Percentiles rank a stretch among this genome's conserved stretches.
Conservation (phyloP, 768 basidiomycete genomes). For the Rhodocollybia butyracea region DNA sequence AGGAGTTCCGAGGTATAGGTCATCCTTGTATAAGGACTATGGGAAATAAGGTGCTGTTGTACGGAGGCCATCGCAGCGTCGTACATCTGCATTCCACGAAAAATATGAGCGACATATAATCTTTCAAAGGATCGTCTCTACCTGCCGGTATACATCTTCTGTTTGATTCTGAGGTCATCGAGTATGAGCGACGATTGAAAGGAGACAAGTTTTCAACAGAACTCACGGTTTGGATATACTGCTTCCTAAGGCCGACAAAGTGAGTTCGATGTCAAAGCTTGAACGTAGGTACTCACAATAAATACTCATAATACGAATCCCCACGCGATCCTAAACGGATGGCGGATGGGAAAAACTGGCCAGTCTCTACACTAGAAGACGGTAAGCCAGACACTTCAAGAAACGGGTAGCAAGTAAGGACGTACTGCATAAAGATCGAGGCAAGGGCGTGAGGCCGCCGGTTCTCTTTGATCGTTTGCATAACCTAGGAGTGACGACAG, state of each 20-base stretch:
- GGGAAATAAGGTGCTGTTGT: conserved; percentile 67
- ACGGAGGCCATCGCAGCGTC: conserved; percentile 81
- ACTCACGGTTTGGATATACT: conserved; percentile 76
- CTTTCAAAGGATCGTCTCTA: too few relatives aligned
- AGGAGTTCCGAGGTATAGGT: conserved; percentile 82
- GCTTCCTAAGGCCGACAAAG: conserved; percentile 47
- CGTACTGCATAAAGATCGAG: conserved; percentile 80
- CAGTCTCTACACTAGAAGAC: conserved; percentile 27
- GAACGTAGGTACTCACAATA: conserved; percentile 48
- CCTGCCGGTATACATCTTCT: conserved; percentile 75
- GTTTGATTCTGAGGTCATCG: conserved; percentile 51
- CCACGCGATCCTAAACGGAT: conserved; percentile 90
- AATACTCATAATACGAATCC: conserved; percentile 93
- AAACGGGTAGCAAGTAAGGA: conserved; percentile 15
- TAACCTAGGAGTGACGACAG: conserved; percentile 45
- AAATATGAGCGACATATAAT: too few relatives aligned
- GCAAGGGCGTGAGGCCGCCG: conserved; percentile 70
- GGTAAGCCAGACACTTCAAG: background rate
- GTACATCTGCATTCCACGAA: conserved; percentile 91
- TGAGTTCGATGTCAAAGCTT: background rate
- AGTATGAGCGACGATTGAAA: background rate
- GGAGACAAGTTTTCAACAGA: background rate
- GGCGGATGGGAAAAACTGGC: conserved; percentile 53
- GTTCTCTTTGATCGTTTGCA: conserved; percentile 64
- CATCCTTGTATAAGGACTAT: conserved; percentile 54